Conservation (phyloP, 257 asterid species). For the Salvia hispanica region DNA sequence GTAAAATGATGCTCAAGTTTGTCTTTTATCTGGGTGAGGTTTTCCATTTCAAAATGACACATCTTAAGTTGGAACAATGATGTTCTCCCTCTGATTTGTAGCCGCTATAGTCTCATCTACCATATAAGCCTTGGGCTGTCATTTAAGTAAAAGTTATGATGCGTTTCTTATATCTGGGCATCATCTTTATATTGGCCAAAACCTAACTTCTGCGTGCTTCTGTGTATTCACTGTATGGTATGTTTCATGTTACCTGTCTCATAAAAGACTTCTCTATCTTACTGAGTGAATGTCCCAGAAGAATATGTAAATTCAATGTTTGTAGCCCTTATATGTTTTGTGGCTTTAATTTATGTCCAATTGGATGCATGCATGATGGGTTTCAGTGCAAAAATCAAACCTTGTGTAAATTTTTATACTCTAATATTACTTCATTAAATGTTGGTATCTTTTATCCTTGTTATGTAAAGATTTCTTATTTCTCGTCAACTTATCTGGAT, state of each 20-base stretch:
- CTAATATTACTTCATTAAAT: background rate
- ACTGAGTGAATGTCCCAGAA: background rate
- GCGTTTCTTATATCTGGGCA: background rate
- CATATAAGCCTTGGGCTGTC: background rate
- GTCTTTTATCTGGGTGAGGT: conserved; percentile 4
- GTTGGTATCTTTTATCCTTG: background rate
- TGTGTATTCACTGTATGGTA: background rate
- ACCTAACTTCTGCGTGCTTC: conserved; percentile 10
- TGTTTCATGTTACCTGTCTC: conserved; percentile 1
- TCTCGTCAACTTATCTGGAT: background rate
- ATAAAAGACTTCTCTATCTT: background rate
- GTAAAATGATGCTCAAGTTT: background rate
- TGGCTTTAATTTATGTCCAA: too few species aligned
- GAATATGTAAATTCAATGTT: background rate
- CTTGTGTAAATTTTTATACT: background rate
- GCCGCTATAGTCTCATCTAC: background rate
- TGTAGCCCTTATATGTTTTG: too few species aligned
- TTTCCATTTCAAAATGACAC: conserved; percentile 1
- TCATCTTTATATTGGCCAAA: background rate
- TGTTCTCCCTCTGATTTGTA: background rate
- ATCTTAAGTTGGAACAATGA: conserved; percentile 5
- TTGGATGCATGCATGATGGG: background rate
- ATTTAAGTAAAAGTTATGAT: background rate
- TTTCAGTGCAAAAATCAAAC: background rate
- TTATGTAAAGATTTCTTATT: background rate